Conservation (phyloP, 2,329 filamentous ascomycete species). For the Pseudogymnoascus sp. region DNA sequence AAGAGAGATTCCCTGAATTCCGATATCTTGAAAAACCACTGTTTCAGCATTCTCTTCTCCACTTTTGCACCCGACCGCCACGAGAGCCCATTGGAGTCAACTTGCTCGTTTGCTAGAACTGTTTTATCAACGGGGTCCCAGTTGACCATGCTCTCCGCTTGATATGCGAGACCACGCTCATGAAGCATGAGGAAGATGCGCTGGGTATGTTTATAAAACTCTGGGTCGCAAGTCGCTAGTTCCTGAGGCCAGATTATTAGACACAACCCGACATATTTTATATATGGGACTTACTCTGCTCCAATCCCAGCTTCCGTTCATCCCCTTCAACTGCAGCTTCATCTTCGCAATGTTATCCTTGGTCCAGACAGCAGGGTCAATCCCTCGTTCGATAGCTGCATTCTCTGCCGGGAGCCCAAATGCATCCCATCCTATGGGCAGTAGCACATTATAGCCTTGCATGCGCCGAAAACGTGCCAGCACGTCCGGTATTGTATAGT, state of each 20-base stretch:
- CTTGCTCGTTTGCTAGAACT: slow-evolving; percentile 86
- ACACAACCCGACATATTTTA: slow-evolving; percentile 13
- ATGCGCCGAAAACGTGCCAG: slow-evolving; percentile 69
- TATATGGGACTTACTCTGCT: slow-evolving; percentile 53
- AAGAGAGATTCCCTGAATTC: slow-evolving; percentile 67
- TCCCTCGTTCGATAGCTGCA: slow-evolving; percentile 74
- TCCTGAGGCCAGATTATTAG: slow-evolving; percentile 46
- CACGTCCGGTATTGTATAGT: slow-evolving; percentile 86
- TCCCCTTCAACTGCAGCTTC: slow-evolving; percentile 70
- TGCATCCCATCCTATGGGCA: slow-evolving; percentile 94
- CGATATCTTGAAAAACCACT: slow-evolving; percentile 87
- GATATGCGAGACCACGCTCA: slow-evolving; percentile 69
- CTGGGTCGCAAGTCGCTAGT: slow-evolving; percentile 73
- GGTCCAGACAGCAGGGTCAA: slow-evolving; percentile 75
- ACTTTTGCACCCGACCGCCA: slow-evolving; percentile 85
- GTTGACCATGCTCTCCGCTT: slow-evolving; percentile 76
- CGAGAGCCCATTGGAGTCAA: slow-evolving; percentile 75
- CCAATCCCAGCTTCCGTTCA: slow-evolving; percentile 84
- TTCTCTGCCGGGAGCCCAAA: slow-evolving; percentile 90
- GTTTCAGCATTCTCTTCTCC: slow-evolving; percentile 68
- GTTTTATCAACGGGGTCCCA: slow-evolving; percentile 87
- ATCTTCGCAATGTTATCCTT: slow-evolving; percentile 71
- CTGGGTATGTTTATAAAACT: slow-evolving; percentile 86
- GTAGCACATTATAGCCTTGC: slow-evolving; percentile 65
- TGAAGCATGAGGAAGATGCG: slow-evolving; percentile 73